Base-by-base conservation (phyloP, 1,284 basidiomycete species). In the Leccinum pseudoinsigne region DNA sequence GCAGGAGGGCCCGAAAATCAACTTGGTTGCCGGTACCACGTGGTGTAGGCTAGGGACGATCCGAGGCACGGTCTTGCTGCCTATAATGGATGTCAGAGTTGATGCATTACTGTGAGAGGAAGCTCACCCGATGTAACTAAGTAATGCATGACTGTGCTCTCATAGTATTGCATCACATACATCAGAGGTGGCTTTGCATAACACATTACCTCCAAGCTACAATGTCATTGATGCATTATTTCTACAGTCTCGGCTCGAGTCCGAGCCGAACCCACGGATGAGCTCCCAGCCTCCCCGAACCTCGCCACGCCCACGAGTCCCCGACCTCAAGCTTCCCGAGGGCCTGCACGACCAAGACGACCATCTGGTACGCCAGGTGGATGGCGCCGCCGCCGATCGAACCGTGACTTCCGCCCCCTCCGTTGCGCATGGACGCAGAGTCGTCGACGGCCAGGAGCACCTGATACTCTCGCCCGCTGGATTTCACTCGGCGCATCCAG, bases 351-450 rank as follows among this genome's bases (percentile, higher is more conserved):
- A 99, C 95, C 55, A 99, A 82, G 0, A 93, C 95, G 63, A 99
- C 85, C 0, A 97, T 97, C 77, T 98, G 91, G 76, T 93, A 98
- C 5, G 97, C 95, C 58, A 99, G 85, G 73, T 98, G 95, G 23
- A 97, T 87, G 1, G 95, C 95, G 67, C 94, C 93, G 7, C 94
- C 93, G 7, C 90, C 92, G 74, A 9, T 95, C 4, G 63, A 87
- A 31, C 28, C 28, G 28, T 31, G 28, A 31, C 28, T 18, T 47
- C 93, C 93, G 68, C 92, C 90, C 26, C 26, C 26, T 9, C 90
- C 92, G 75, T 98, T 95, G 12, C 95, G 90, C 97, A 99, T 99
- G 42, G 95, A 97, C 54, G 90, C 88, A 18, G 95, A 97, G 80
- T 99, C 97, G 74, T 99, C 97, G 59, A 99, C 87, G 7, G 95